Base-by-base conservation (phyloP, 2,329 filamentous ascomycete genomes). In the Scedosporium boydii region DNA sequence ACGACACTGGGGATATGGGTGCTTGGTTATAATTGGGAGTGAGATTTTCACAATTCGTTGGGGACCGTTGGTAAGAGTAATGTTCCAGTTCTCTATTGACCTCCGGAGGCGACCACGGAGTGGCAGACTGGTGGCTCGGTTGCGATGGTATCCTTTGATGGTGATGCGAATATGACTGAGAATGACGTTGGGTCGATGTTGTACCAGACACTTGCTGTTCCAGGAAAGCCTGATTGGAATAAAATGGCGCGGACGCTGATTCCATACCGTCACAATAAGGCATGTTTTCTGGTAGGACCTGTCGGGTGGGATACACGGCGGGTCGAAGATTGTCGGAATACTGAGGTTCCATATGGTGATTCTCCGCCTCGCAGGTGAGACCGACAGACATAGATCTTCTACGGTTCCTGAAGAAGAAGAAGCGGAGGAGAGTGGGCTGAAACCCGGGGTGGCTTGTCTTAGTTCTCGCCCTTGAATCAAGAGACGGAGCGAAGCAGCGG, bases 1-100 rank as follows among this genome's bases (percentile, higher is more conserved):
- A 78, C 57, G 68, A 71, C 41, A 67, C 65, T 6, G 76, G 75
- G 41, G 75, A 73, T 48, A 69, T 63, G 9, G 71, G 67, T 14
- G 71, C 68, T 38, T 67, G 64, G 62, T 70, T 69, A 66, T 72
- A 72, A 60, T 65, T 67, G 46, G 67, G 53, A 14, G 65, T 60
- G 57, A 66, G 63, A 60, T 64, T 65, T 60, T 67, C 66, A 3
- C 64, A 67, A 46, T 66, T 68, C 16, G 67, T 68, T 3, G 74
- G 72, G 9, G 74, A 74, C 34, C 68, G 70, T 59, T 71, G 69
- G 66, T 72, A 74, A 53, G 71, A 72, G 61, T 72, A 72, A 63
- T 70, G 70, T 21, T 78, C 76, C 58, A 73, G 69, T 26, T 77
- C 76, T 41, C 76, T 72, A 44, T 70, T 69, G 12, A 70, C 69